Evolutionary conservation across 169 alveolate species (phyloP), one percentile per base, ranked within the genome.

Genomic region (Neospora caninum): DNA sequence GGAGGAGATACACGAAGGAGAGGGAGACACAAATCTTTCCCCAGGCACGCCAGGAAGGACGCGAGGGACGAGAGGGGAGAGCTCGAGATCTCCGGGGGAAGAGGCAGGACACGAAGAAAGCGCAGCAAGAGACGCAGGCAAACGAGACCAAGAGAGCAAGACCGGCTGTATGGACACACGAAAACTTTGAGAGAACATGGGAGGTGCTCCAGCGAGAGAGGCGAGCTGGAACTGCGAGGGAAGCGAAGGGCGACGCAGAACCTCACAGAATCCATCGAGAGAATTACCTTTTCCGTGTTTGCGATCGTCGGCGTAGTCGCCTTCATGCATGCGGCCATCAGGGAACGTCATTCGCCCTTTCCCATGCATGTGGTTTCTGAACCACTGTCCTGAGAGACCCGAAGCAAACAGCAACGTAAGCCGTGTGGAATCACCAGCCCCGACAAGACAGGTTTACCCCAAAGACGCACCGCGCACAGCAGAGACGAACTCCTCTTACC

Each of bases 341-440:
- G 96, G 93, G 97, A 98, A 96, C 53, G 42, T 91, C 94, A 97
- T 96, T 34, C 87, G 88, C 0, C 99, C 99, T 88, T 94, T 95
- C 39, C 99, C 99, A 45, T 96, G 95, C 98, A 97, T 97, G 38
- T 92, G 95, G 93, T 97, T 97, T 73, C 97, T 94, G 20, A 78
- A 93, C 98, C 98, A 97, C 78, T 95, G 97, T 58, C 98, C 98
- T 91, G 96, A 97, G 45, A 94, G 95, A 97, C 31, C 31, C 31
- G 31, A 64, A 22, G 43, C 94, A 91, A 92, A 96, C 94, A 41
- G 95, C n/a, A n/a, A n/a, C n/a, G n/a, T n/a, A n/a, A n/a, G n/a
- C n/a, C n/a, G n/a, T n/a, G n/a, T n/a, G n/a, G n/a, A n/a, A n/a
- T n/a, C n/a, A n/a, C n/a, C n/a, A n/a, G n/a, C n/a, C n/a, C n/a